Conservation (phyloP, 192 early-diverging fungal species). For the Phycomyces blakesleeanus region DNA sequence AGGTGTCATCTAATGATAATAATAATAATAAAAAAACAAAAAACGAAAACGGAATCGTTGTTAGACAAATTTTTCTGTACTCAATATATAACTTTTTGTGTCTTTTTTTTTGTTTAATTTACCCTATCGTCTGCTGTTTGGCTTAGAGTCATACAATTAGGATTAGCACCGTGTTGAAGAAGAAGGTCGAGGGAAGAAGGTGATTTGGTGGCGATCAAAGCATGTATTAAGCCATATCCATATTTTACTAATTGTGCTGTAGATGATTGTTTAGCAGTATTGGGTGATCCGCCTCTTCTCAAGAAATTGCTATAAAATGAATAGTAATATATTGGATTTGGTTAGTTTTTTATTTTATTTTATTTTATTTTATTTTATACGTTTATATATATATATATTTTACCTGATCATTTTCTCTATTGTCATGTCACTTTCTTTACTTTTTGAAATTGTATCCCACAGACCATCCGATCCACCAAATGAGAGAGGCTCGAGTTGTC, state of each 20-base stretch:
- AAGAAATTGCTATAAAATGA: constrained; percentile 26
- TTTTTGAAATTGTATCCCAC: constrained; percentile 33
- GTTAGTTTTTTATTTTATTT: constrained; percentile 2
- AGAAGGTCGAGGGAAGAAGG: constrained; percentile 22
- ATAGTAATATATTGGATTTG: background rate
- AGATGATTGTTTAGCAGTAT: constrained; percentile 33
- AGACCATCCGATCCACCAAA: constrained; percentile 37
- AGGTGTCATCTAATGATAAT: constrained; percentile 20
- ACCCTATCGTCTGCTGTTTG: constrained; percentile 33
- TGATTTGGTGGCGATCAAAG: constrained; percentile 20
- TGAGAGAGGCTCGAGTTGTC: constrained; percentile 18
- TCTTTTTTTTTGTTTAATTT: background rate
- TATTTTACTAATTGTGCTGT: constrained; percentile 19
- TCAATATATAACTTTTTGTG: too few species aligned
- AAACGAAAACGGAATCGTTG: too few species aligned
- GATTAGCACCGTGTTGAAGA: constrained; percentile 36
- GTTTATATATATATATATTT: background rate
- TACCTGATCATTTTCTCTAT: constrained; percentile 38
- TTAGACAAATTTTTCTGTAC: too few species aligned
- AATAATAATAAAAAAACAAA: background rate
- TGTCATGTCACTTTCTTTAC: constrained; percentile 22
- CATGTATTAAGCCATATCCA: constrained; percentile 37
- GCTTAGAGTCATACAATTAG: constrained; percentile 23
- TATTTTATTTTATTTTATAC: background rate
- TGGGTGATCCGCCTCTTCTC: constrained; percentile 32